These are phyloP conservation scores for Phellopilus nigrolimitatus DNA, from an alignment of 1,284 basidiomycete species.

Conservation along the genomic window DNA sequence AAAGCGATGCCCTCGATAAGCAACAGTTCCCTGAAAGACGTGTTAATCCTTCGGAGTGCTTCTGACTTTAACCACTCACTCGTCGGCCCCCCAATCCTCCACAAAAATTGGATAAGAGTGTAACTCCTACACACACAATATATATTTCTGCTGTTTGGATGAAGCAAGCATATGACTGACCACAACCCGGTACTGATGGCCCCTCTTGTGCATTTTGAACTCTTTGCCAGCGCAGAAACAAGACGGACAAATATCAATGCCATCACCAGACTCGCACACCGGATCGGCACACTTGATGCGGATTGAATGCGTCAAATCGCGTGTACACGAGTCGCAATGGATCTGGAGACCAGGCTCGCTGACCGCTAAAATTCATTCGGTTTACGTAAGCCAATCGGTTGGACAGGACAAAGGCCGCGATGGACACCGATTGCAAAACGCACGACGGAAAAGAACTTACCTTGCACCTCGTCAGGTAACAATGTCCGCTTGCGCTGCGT, in stretches of 20 bases:
- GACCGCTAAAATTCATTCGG: constrained; percentile 42
- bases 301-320: constrained; percentile 83
- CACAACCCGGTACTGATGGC: constrained; percentile 91
- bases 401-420: constrained; percentile 30
- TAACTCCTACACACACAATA: constrained; percentile 61
- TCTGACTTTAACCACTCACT: constrained; percentile 46
- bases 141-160: background rate
- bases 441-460: constrained; percentile 39
- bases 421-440: constrained; percentile 19
- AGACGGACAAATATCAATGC: constrained; percentile 81
- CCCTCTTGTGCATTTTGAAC: constrained; percentile 80
- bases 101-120: constrained; percentile 95
- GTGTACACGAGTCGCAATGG: constrained; percentile 67
- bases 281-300: constrained; percentile 88
- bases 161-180: constrained; percentile 44
- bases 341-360: constrained; percentile 76
- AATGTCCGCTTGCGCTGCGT: constrained; percentile 71
- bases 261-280: constrained; percentile 67
- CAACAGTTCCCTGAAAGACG: constrained; percentile 68
- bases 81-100: constrained; percentile 97
- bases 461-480: constrained; percentile 70
- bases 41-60: constrained; percentile 11
- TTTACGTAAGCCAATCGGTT: constrained; percentile 38
- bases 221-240: constrained; percentile 95
- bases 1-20: constrained; percentile 86